Evolutionary conservation across 176 grass and related monocot species (phyloP), one percentile per base, ranked within the genome.

Genomic region (Ensete ventricosum): DNA sequence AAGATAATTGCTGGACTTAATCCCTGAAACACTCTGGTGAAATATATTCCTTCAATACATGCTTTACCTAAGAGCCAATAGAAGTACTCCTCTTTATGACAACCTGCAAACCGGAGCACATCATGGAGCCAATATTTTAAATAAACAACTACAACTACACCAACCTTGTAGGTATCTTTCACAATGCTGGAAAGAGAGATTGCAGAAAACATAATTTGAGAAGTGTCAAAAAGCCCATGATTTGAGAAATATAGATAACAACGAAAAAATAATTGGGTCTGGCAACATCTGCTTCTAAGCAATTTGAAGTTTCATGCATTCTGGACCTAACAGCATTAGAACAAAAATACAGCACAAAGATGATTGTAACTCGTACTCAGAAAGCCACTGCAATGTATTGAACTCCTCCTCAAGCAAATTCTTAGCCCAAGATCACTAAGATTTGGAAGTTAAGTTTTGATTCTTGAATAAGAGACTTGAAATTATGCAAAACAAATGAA

Each of bases 51-150:
- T 58, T 93, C 90, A 48, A 87, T 80, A 80, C 84, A 97, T 72
- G 81, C 78, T 87, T 97, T 93, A 74, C 90, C 81, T 10, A 97
- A 71, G 76, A 97, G 82, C 90, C 87, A 97, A 52, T 90, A 88
- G 57, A 97, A 50, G 87, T 87, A 93, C 64, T 88, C 87, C 81
- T 97, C 93, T 77, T 88, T 83, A 76, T 85, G 84, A 17, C 64
- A 87, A 85, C 59, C 93, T 97, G 82, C 79, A 87, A 58, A 25
- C 25, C 20, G 11, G 20, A 25, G 1, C 20, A 65, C 11, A 24
- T 25, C 5, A 43, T 43, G 63, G 23, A 65, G 63, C 12, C 63
- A 27, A 65, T 65, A 6, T 43, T 65, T 65, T 22, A 65, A 65
- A 25, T 12, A 65, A 65, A 9, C 5, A 65, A 65, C 10, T 13